A percentile compares a stretch with the other conserved stretches of the same genome.
Evolutionary conservation across 495 filamentous ascomycete species (phyloP).

Genomic region (Letharia columbiana): DNA sequence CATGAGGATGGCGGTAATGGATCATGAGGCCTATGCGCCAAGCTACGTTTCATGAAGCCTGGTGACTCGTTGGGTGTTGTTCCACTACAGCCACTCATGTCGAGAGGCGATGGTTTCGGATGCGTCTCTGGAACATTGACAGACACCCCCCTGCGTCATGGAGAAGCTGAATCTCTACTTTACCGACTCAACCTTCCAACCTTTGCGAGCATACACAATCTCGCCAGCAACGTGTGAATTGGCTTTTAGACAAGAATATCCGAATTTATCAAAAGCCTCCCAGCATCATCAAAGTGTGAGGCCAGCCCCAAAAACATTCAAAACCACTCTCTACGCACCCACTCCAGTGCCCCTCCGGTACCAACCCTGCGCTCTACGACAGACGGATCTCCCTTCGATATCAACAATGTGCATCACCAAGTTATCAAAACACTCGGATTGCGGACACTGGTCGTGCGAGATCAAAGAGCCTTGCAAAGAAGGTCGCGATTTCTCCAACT

Average conservation of each 20-base stretch:
- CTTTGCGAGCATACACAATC: not conserved
- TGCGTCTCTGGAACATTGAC: not conserved
- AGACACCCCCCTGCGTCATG: not conserved
- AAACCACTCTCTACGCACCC: not conserved
- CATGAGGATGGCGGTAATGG: conserved; percentile 34
- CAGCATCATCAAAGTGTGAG: not conserved
- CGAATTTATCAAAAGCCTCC: not conserved
- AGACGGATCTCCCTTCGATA: not conserved
- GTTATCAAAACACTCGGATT: conserved; percentile 31
- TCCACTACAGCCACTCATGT: not conserved
- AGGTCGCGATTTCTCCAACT: conserved; percentile 34
- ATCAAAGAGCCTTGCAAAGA: conserved; percentile 30
- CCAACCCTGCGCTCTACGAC: not conserved
- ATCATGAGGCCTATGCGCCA: not conserved
- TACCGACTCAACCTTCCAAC: not conserved
- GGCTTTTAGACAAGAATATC: not conserved
- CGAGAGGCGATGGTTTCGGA: not conserved
- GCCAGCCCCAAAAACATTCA: not conserved
- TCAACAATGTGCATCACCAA: conserved; percentile 35
- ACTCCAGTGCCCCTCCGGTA: not conserved
- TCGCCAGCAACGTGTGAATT: not conserved
- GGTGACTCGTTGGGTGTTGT: not conserved
- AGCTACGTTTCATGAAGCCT: not conserved
- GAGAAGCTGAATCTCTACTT: not conserved
- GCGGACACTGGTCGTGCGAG: conserved; percentile 34